Evolutionary conservation across 2,329 filamentous ascomycete species (phyloP), one percentile per base, ranked within the genome.

Genomic region (Cladobotryum mycophilum): DNA sequence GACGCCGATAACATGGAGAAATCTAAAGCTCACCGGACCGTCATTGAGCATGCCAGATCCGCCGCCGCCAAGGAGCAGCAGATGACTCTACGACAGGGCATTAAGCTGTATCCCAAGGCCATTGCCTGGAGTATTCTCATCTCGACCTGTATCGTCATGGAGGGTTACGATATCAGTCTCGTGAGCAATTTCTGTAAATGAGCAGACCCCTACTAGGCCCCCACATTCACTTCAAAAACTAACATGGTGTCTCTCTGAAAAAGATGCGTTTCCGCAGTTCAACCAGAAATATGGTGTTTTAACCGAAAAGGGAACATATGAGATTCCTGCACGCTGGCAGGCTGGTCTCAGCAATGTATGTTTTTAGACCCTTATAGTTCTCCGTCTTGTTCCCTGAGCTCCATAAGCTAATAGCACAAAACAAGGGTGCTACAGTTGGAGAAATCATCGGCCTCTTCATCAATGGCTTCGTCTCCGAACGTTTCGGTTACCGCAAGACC

Each of bases 71-170:
- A 81, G 66, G 81, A 85, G 67, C 84, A 82, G 58, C 76, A 72
- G 13, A 89, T 89, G 85, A 86, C 78, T 43, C 72, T 95, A 52
- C 63, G 79, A 65, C 82, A 95, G 71, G 89, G 88, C 55, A 76
- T 95, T 66, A 82, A 76, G 63, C 76, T 93, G 22, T 96, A 96
- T 64, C 89, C 89, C 52, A 92, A 95, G 72, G 90, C 90, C 18
- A 84, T 95, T 51, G 78, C 73, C 18, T 96, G 89, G 88, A 89
- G 84, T 60, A 62, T 95, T 46, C 73, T 95, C 53, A 91, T 96
- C 67, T 92, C 86, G n/a, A 92, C 88, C 0, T 91, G 87, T 65
- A 93, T 95, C 62, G 82, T 81, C 61, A 96, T 96, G 90, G 89
- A 95, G 68, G 89, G 88, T 34, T 95, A 91, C 71, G 89, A 95